Evolutionary conservation across 75 land plant species (phyloP).

Genomic region (Isoetes taiwanensis): DNA sequence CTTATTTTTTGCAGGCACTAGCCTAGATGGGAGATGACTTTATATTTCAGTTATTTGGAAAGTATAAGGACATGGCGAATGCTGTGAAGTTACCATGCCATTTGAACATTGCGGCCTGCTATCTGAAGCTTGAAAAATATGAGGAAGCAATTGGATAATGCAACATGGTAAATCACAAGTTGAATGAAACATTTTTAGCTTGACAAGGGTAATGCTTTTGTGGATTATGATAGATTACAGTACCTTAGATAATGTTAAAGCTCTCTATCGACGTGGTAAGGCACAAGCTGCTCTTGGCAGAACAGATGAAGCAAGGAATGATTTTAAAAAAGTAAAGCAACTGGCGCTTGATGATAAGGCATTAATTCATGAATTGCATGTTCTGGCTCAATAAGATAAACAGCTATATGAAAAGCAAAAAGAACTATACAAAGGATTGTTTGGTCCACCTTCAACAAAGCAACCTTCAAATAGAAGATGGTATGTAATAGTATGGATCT

Average conservation of each 20-base stretch:
- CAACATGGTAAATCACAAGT: constrained; percentile 44
- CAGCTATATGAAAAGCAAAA: constrained; percentile 84
- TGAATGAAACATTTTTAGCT: not conserved
- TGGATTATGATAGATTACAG: too few species aligned
- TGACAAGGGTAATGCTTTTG: not conserved
- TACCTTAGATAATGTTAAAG: constrained; percentile 88
- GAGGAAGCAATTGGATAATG: constrained; percentile 95
- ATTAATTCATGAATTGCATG: constrained; percentile 45
- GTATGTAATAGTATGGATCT: constrained; percentile 41
- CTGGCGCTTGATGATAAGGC: constrained; percentile 71
- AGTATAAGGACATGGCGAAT: constrained; percentile 92
- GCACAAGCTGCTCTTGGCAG: constrained; percentile 81
- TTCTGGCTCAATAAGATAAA: constrained; percentile 67
- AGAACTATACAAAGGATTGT: constrained; percentile 89
- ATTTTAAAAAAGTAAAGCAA: constrained; percentile 63
- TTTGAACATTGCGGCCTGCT: constrained; percentile 86
- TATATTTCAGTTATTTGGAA: constrained; percentile 98
- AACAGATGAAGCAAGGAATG: constrained; percentile 78
- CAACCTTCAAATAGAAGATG: constrained; percentile 31
- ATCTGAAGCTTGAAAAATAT: constrained; percentile 62
- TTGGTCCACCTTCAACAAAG: constrained; percentile 51
- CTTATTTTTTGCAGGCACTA: constrained; percentile 85
- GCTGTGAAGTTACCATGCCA: constrained; percentile 98
- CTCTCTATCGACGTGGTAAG: constrained; percentile 81
- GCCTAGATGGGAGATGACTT: constrained; percentile 99